A percentile compares a stretch with the other conserved stretches of the same genome.
phyloP scores from a whole-genome alignment of 2,329 filamentous ascomycete genomes.

The Stachybotrys elegans region DNA sequence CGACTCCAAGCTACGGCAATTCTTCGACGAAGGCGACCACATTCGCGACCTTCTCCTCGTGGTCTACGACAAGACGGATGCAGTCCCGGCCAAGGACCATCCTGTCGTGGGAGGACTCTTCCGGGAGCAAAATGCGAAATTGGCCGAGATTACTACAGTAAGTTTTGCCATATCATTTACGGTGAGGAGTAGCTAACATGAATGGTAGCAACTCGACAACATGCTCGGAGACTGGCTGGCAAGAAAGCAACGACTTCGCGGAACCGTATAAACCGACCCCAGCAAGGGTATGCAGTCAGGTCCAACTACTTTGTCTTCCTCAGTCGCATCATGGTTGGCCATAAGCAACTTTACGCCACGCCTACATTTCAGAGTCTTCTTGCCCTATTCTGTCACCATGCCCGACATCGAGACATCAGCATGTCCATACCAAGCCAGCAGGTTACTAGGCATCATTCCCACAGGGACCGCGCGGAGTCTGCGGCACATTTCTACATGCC shows the following conservation, averaged over 20 bases:
- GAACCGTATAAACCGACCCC: slow-evolving; percentile 35
- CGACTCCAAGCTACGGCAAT: slow-evolving; percentile 77
- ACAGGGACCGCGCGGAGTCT: too few species aligned
- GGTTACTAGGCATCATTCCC: too few species aligned
- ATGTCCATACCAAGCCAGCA: too few species aligned
- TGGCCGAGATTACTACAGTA: slow-evolving; percentile 80
- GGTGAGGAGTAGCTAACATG: slow-evolving; percentile 10
- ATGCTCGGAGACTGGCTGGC: slow-evolving; percentile 80
- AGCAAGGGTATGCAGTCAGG: too few species aligned
- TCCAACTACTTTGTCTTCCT: too few species aligned
- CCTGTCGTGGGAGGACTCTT: slow-evolving; percentile 78
- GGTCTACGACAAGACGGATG: slow-evolving; percentile 86
- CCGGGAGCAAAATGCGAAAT: slow-evolving; percentile 76
- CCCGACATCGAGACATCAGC: too few species aligned
- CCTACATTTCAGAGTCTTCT: too few species aligned
- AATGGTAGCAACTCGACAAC: slow-evolving; percentile 69
- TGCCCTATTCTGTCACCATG: too few species aligned
- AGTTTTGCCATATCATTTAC: slow-evolving; percentile 29
- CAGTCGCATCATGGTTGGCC: too few species aligned
- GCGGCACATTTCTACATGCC: too few species aligned
- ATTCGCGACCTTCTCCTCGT: slow-evolving; percentile 87
- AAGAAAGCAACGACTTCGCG: slow-evolving; percentile 59
- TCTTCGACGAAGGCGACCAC: slow-evolving; percentile 84
- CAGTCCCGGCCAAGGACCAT: slow-evolving; percentile 77
- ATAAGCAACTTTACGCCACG: too few species aligned